Evolutionary conservation across 2,329 filamentous ascomycete species (phyloP), one percentile per base, ranked within the genome.

Genomic region (Colletotrichum musae): DNA sequence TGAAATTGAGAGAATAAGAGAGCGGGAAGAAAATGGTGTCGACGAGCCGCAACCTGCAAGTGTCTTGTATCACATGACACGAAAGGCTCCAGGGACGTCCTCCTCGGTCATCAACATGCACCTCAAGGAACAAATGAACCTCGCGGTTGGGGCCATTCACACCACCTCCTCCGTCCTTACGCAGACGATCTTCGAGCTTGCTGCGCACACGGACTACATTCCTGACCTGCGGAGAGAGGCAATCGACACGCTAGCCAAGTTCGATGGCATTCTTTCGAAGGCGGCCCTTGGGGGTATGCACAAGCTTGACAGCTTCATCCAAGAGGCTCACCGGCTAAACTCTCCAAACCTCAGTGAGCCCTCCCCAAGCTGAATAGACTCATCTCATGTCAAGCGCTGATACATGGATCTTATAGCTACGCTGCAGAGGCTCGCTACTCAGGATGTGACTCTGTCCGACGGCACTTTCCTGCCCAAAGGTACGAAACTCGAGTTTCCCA

Each of bases 241-340:
- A 10, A 18, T 57, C 5, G 7, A 43, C 21, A 57, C 53, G 5
- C 21, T 57, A 6, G 12, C n/a, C 53, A 57, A 57, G 53, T 57
- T 43, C 16, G 53, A 57, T 6, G 53, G 36, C 6, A 32, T 43
- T 24, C 32, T 57, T 4, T 57, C 36, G 7, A 57, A 57, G 15
- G 36, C 36, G 13, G 53, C 53, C 18, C 13, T 57, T 2, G 43
- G 36, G 53, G 53, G 41, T 16, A 57, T 57, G 53, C 53, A 43
- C 53, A 57, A 28, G 53, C 36, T 57, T 6, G 53, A 57, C 53
- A 57, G 53, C 53, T 57, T 57, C 21, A 57, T 57, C 7, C 36
- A 36, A 2, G 53, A 57, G 4, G 53, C 36, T n/a, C 53, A 57
- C 24, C 53, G 53, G 15, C 18, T 57, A 4, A 57, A 28, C 13